These are phyloP conservation scores for Vigna reflexopilosa DNA, from an alignment of 306 rosid species.

Conservation along the genomic window DNA sequence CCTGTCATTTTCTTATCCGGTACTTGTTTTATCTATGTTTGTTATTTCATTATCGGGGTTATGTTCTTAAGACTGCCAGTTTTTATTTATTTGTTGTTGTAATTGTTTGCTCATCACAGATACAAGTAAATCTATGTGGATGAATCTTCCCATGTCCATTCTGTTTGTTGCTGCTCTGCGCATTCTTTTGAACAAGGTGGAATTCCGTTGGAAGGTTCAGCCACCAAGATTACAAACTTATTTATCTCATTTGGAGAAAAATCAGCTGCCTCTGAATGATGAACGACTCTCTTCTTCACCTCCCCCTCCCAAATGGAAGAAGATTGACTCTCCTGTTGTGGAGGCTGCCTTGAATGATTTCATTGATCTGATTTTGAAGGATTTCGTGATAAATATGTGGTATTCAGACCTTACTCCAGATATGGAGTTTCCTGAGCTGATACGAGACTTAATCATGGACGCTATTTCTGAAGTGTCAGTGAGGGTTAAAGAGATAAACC, in stretches of 20 bases:
- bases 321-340: slow-evolving; percentile 77
- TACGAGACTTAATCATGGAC: slow-evolving; percentile 82
- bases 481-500: slow-evolving; percentile 85
- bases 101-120: slow-evolving; percentile 54
- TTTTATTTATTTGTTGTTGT: not conserved
- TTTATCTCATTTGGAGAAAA: slow-evolving; percentile 90
- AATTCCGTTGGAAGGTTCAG: slow-evolving; percentile 75
- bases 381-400: slow-evolving; percentile 92
- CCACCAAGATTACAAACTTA: slow-evolving; percentile 62
- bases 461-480: slow-evolving; percentile 86
- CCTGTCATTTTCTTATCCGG: not conserved
- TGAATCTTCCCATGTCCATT: slow-evolving; percentile 88
- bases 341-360: slow-evolving; percentile 86
- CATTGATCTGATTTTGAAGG: slow-evolving; percentile 84
- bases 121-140: slow-evolving; percentile 98
- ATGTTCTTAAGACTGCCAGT: not conserved
- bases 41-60: slow-evolving; percentile 23
- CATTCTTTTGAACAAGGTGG: slow-evolving; percentile 74
- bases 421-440: slow-evolving; percentile 82
- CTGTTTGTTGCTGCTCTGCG: slow-evolving; percentile 67
- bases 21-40: not conserved
- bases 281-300: slow-evolving; percentile 64
- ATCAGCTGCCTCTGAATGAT: slow-evolving; percentile 74
- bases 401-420: slow-evolving; percentile 85
- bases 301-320: slow-evolving; percentile 81